Percentiles rank a stretch among this genome's conserved stretches.
phyloP scores from a whole-genome alignment of 495 filamentous ascomycete species.

The Entonaema liquescens region DNA sequence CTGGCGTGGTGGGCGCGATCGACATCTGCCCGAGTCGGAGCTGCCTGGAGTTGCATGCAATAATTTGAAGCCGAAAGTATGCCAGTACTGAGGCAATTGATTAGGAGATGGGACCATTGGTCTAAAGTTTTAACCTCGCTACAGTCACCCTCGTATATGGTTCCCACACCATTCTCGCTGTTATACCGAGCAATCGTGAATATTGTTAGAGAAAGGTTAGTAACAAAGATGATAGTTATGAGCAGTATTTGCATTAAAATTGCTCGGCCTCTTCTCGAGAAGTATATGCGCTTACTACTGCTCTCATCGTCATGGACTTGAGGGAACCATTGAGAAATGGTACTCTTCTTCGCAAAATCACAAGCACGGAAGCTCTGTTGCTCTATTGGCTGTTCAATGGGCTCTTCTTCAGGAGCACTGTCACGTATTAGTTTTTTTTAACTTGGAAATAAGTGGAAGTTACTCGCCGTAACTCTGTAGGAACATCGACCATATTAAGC shows the following conservation, averaged over 20 bases:
- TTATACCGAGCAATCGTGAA: not conserved
- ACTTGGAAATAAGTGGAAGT: not conserved
- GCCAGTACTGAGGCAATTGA: slow-evolving; percentile 40
- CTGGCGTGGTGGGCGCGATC: slow-evolving; percentile 48
- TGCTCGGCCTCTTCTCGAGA: not conserved
- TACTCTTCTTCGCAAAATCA: not conserved
- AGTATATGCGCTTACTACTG: not conserved
- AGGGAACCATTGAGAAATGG: not conserved
- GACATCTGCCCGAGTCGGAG: slow-evolving; percentile 52
- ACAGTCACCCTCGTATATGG: not conserved
- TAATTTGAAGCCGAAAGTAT: slow-evolving; percentile 54
- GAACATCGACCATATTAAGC: not conserved
- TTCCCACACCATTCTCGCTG: not conserved
- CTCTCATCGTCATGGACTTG: not conserved
- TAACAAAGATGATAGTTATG: not conserved
- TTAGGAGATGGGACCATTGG: not conserved
- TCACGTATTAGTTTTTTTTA: not conserved
- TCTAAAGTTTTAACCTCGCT: not conserved
- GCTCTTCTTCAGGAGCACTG: not conserved
- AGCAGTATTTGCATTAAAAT: not conserved
- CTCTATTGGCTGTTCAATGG: not conserved
- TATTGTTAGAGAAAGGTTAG: not conserved
- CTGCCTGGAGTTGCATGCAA: slow-evolving; percentile 50
- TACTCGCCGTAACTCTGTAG: not conserved
- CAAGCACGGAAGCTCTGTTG: not conserved